Evolutionary conservation across 169 alveolate species (phyloP).

Genomic region (Fabrea salina): DNA sequence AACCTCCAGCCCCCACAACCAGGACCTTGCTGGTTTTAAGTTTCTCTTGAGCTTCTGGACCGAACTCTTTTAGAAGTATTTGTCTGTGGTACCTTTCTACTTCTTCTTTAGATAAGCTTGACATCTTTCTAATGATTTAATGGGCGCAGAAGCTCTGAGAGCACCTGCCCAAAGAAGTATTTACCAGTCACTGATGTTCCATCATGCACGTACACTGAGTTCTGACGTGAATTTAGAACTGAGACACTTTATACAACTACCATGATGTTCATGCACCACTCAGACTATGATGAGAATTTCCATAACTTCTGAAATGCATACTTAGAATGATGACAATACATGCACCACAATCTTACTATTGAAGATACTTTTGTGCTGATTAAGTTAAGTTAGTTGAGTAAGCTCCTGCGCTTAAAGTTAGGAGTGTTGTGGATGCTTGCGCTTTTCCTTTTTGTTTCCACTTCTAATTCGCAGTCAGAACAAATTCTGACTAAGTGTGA

Average conservation of each 20-base stretch:
- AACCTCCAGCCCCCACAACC: slow-evolving; percentile 98
- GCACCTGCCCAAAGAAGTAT: too few species aligned
- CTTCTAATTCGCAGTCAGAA: background rate
- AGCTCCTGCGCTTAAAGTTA: background rate
- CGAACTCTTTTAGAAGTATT: slow-evolving; percentile 76
- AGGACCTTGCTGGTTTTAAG: slow-evolving; percentile 85
- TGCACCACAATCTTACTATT: too few species aligned
- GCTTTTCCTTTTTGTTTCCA: slow-evolving; percentile 1
- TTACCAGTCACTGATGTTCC: too few species aligned
- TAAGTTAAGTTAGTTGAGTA: background rate
- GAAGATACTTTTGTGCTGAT: too few species aligned
- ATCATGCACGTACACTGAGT: too few species aligned
- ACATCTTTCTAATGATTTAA: background rate
- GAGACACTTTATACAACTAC: too few species aligned
- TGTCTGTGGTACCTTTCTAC: slow-evolving; percentile 82
- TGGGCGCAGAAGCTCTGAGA: too few species aligned
- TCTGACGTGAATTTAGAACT: too few species aligned
- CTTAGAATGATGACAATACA: too few species aligned
- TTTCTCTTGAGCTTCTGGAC: slow-evolving; percentile 75
- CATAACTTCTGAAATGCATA: too few species aligned
- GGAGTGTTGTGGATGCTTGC: background rate
- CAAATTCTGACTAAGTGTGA: slow-evolving; percentile 2
- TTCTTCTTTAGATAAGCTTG: slow-evolving; percentile 64
- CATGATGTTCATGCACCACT: too few species aligned
- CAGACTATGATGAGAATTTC: too few species aligned